Percentiles rank a stretch among this genome's conserved stretches.
These are phyloP conservation scores for Candida sojae DNA, from an alignment of 1,139 yeast genomes.

Conservation along the genomic window DNA sequence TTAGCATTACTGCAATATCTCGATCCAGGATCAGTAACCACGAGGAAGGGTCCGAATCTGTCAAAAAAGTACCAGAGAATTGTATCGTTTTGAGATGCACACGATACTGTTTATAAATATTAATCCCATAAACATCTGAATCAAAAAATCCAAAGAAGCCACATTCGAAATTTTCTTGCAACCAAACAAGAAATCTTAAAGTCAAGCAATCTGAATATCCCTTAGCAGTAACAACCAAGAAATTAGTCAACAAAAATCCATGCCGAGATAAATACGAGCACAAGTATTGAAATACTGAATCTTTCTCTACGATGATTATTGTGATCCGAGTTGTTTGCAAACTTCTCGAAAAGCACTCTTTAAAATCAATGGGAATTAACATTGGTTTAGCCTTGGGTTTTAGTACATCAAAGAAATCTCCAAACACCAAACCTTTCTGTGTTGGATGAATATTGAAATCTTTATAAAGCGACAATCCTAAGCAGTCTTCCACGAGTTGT, in stretches of 20 bases:
- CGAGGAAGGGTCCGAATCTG: slow-evolving; percentile 36
- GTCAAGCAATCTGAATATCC: slow-evolving; percentile 60
- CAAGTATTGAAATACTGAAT: slow-evolving; percentile 47
- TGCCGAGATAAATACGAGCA: slow-evolving; percentile 19
- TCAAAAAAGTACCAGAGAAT: slow-evolving; percentile 32
- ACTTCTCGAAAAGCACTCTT: neutral
- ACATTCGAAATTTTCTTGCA: slow-evolving; percentile 20
- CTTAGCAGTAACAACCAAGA: slow-evolving; percentile 57
- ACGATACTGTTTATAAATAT: slow-evolving; percentile 48
- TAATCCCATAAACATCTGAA: slow-evolving; percentile 73
- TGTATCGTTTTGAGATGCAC: slow-evolving; percentile 9
- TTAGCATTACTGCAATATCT: slow-evolving; percentile 38
- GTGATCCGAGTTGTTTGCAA: too few relatives aligned
- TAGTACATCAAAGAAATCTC: slow-evolving; percentile 20
- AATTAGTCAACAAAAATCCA: slow-evolving; percentile 8
- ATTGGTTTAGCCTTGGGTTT: slow-evolving; percentile 20
- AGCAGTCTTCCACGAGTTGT: slow-evolving; percentile 27
- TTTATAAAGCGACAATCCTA: slow-evolving; percentile 21
- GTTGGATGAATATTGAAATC: slow-evolving; percentile 55
- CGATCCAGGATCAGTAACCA: slow-evolving; percentile 31
- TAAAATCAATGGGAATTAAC: slow-evolving; percentile 25
- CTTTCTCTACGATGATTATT: slow-evolving; percentile 67
- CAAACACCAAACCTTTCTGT: slow-evolving; percentile 63
- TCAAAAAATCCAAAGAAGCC: slow-evolving; percentile 34
- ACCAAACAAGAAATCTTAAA: slow-evolving; percentile 20